Evolutionary conservation across 2,329 filamentous ascomycete genomes (phyloP), one percentile per base, ranked within the genome.

Genomic region (Cordyceps javanica): DNA sequence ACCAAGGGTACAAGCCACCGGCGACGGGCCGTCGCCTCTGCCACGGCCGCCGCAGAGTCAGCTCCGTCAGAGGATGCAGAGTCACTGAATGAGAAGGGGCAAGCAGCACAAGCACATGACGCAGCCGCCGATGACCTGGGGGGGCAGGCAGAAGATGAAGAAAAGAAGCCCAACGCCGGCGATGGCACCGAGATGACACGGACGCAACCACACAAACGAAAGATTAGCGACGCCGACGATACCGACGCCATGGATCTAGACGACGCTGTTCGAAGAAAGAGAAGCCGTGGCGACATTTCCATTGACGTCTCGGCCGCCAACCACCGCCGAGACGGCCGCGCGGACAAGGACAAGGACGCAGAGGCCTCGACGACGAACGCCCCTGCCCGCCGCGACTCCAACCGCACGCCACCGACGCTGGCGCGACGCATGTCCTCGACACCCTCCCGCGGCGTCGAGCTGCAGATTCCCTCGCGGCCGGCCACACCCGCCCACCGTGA

Each of bases 391-490:
- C 36, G 63, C 61, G 60, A 61, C 62, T 53, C 67, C 65, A 63
- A 68, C 60, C 51, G 63, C 59, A 74, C 73, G n/a, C 76, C 79
- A 10, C 76, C 78, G 7, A 67, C 70, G 3, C 64, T 78, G 49
- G 66, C 68, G 16, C 75, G 80, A 25, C 75, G 77, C 49, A 73
- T 76, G 2, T 84, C 81, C 1, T 73, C 73, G 11, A 81, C 80
- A 5, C 82, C 80, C 0, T 74, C 73, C 0, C 76, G 82, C 34
- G 82, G 80, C 59, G 72, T 84, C 51, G 83, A 86, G 69, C 77
- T 87, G 38, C 77, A 82, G 63, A 86, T 87, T 48, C 82, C 84
- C 13, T 86, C 83, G 1, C 75, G 84, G 38, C 83, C 84, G 2
- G 83, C 84, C 3, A 87, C 84, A 3, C 84, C 83, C 28, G 73